phyloP scores from a whole-genome alignment of 371 early-diverging fungal genomes.

The Paraphysoderma sedebokerense region DNA sequence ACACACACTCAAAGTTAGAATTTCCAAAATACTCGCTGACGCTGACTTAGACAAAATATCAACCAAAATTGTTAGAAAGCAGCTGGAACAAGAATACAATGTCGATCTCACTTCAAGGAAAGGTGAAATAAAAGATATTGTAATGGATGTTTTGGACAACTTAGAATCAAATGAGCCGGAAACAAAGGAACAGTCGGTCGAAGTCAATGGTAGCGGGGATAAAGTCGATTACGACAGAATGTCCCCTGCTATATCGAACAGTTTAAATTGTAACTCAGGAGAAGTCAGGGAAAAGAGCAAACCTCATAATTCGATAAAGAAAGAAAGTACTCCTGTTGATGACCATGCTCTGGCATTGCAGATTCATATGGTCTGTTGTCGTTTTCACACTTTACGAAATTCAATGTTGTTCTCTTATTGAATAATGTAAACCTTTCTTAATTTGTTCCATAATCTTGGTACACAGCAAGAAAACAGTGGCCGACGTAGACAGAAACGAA shows the following conservation, averaged over 20 bases:
- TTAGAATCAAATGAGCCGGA: background rate
- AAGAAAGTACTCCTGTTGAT: background rate
- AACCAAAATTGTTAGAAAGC: no score
- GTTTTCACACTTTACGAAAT: no score
- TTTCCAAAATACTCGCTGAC: no score
- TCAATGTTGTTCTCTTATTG: no score
- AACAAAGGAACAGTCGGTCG: background rate
- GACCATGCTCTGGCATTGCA: no score
- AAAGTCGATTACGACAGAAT: background rate
- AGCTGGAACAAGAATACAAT: conserved; percentile 15
- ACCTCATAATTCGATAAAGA: conserved; percentile 1
- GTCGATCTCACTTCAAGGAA: conserved; percentile 14
- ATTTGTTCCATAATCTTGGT: conserved; percentile 1
- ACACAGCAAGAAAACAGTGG: background rate
- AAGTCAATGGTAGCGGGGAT: background rate
- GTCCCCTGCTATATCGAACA: background rate
- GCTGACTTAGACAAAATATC: no score
- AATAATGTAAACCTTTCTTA: no score
- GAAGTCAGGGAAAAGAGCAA: background rate
- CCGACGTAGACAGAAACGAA: background rate
- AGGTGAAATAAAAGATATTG: conserved; percentile 19
- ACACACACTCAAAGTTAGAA: no score
- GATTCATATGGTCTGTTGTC: no score
- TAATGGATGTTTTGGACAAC: conserved; percentile 12
- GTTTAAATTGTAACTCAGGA: conserved; percentile 2